These are phyloP conservation scores for Kurtzmaniella fragi DNA, from an alignment of 805 yeast genomes.

Conservation along the genomic window DNA sequence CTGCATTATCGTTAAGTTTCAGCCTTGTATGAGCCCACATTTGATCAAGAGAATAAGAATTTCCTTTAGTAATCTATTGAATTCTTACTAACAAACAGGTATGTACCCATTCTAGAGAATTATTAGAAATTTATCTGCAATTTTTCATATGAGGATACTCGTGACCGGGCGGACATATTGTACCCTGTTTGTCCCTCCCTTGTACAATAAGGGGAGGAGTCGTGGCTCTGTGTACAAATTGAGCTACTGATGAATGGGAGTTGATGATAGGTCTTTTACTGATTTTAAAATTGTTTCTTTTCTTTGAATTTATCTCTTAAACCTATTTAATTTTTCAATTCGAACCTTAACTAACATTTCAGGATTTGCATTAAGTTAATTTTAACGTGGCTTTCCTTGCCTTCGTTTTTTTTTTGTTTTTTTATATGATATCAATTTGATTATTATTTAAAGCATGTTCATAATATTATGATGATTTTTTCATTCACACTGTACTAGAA, in stretches of 20 bases:
- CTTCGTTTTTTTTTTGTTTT: neutral
- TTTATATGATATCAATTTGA: neutral
- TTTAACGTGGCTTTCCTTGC: neutral
- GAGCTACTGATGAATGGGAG: slow-evolving; percentile 35
- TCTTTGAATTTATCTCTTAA: too few relatives aligned
- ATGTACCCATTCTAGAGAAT: slow-evolving; percentile 5
- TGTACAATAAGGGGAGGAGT: slow-evolving; percentile 41
- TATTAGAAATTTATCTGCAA: neutral
- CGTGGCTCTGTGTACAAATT: slow-evolving; percentile 44
- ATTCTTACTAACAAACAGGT: slow-evolving; percentile 16
- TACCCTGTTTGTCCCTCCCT: slow-evolving; percentile 31
- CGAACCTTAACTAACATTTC: slow-evolving; percentile 1
- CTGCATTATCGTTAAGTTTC: slow-evolving; percentile 47
- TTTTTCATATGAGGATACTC: slow-evolving; percentile 34
- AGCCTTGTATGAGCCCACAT: slow-evolving; percentile 45
- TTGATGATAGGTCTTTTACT: slow-evolving; percentile 45
- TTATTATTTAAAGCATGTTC: neutral
- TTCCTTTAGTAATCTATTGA: slow-evolving; percentile 4
- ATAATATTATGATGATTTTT: slow-evolving; percentile 36
- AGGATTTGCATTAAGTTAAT: slow-evolving; percentile 3
- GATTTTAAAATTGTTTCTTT: slow-evolving; percentile 13
- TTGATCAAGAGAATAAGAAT: slow-evolving; percentile 1
- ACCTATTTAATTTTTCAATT: neutral
- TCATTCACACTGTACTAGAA: slow-evolving; percentile 46
- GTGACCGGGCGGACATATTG: slow-evolving; percentile 51